Conservation (phyloP, 805 yeast genomes). For the Sungouiozyma intestinalis region DNA sequence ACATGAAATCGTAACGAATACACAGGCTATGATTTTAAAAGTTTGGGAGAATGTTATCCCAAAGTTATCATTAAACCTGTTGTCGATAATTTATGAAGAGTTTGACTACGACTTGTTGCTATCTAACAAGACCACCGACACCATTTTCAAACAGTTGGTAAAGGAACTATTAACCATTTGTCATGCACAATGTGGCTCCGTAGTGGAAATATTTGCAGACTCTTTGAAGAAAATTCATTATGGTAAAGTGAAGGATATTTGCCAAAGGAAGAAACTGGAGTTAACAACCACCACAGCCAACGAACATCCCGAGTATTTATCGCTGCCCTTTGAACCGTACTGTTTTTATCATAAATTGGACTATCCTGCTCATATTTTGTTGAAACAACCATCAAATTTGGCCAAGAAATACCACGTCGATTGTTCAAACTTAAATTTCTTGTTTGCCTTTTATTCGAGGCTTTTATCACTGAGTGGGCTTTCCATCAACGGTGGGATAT, state of each 20-base stretch:
- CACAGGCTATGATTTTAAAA: constrained; percentile 18
- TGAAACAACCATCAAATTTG: constrained; percentile 21
- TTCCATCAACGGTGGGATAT: constrained; percentile 19
- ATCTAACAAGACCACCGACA: constrained; percentile 15
- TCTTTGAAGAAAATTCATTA: constrained; percentile 9
- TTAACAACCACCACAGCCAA: constrained; percentile 17
- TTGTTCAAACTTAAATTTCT: constrained; percentile 20
- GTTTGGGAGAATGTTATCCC: constrained; percentile 25
- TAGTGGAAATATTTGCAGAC: constrained; percentile 8
- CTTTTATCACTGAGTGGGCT: constrained; percentile 22
- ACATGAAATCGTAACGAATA: constrained; percentile 5
- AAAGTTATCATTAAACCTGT: constrained; percentile 23
- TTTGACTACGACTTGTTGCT: constrained; percentile 20
- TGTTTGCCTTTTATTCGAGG: constrained; percentile 24
- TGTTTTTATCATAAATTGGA: constrained; percentile 27
- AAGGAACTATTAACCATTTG: constrained; percentile 22
- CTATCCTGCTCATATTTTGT: constrained; percentile 24
- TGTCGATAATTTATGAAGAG: constrained; percentile 26
- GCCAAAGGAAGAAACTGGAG: constrained; percentile 16
- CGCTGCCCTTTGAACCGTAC: constrained; percentile 28
- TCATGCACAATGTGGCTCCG: constrained; percentile 14
- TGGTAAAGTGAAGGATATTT: constrained; percentile 11
- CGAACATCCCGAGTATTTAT: constrained; percentile 27
- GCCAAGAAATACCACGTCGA: constrained; percentile 16
- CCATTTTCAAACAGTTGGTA: constrained; percentile 20